Evolutionary conservation across 805 yeast species (phyloP), one percentile per base, ranked within the genome.

Genomic region (Metschnikowia cubensis): DNA sequence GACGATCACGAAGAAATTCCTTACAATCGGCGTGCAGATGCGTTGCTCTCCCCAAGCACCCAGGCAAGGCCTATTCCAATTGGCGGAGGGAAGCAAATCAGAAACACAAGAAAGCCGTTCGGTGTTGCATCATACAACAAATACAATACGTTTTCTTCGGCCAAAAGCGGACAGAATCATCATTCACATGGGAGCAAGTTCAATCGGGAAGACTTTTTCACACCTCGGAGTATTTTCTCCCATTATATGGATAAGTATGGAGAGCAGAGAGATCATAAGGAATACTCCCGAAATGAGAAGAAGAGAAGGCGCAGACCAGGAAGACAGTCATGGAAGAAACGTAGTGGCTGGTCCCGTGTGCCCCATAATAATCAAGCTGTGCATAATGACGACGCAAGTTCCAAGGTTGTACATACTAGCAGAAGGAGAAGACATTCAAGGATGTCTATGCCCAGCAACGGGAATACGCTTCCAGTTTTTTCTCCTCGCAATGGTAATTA

Each of bases 221-320:
- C 94, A 3, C 94, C 94, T 2, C 86, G 85, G 49, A 81, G 90
- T 22, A 85, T 83, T 5, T 79, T 82, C 59, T 81, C 79, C 50
- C 85, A 83, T 55, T 85, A 83, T 63, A 79, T 85, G 85, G 89
- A 82, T 55, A 82, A 83, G 54, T 73, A 72, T 52, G 73, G 83
- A 67, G 68, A 77, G 70, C 64, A 73, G 56, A 62, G 70, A 62
- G 61, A 61, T 35, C 55, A 49, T 10, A 53, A 52, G 20, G 52
- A 43, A 7, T 41, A 34, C 17, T 48, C 25, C 34, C 47, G 52
- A 46, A 51, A 36, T 32, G 54, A 52, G 50, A 43, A 43, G 62
- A 50, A 48, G 56, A 51, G 51, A 59, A 49, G 59, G 59, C 45
- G 55, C 58, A 49, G 41, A 47, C 40, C 32, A 47, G 60, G 58